Conservation (phyloP, 192 early-diverging fungal genomes). For the Chytriomyces confervae region DNA sequence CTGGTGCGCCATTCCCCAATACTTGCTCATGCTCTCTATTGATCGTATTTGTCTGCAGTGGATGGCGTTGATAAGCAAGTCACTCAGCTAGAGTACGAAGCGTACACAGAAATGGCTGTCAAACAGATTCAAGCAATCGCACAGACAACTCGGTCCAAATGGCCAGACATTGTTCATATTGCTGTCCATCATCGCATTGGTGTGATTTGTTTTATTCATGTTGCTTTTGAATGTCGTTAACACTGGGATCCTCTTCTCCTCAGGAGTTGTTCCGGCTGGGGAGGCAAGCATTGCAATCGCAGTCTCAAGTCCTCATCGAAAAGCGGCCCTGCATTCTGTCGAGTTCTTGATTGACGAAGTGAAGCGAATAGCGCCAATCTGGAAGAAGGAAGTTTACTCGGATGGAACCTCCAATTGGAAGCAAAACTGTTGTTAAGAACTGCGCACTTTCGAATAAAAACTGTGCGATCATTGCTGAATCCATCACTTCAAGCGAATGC, state of each 20-base stretch:
- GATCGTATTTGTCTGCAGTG: conserved; percentile 14
- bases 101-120: conserved; percentile 86
- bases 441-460: too few relatives aligned
- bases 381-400: conserved; percentile 91
- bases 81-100: conserved; percentile 79
- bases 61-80: conserved; percentile 67
- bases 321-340: conserved; percentile 75
- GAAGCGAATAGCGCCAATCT: conserved; percentile 85
- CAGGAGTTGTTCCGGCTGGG: conserved; percentile 79
- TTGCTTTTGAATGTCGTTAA: too few relatives aligned
- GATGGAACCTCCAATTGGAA: conserved; percentile 81
- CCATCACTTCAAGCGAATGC: too few relatives aligned
- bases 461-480: too few relatives aligned
- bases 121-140: conserved; percentile 71
- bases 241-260: too few relatives aligned
- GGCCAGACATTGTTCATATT: conserved; percentile 67
- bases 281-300: conserved; percentile 84
- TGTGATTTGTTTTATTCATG: neutral
- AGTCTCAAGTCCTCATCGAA: conserved; percentile 78
- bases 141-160: conserved; percentile 66
- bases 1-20: conserved; percentile 56
- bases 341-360: conserved; percentile 88
- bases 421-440: conserved; percentile 45
- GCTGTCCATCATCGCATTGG: conserved; percentile 78
- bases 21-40: neutral